phyloP scores from a whole-genome alignment of 225 moss, liverwort and hornwort genomes.

The Neckera pumila region DNA sequence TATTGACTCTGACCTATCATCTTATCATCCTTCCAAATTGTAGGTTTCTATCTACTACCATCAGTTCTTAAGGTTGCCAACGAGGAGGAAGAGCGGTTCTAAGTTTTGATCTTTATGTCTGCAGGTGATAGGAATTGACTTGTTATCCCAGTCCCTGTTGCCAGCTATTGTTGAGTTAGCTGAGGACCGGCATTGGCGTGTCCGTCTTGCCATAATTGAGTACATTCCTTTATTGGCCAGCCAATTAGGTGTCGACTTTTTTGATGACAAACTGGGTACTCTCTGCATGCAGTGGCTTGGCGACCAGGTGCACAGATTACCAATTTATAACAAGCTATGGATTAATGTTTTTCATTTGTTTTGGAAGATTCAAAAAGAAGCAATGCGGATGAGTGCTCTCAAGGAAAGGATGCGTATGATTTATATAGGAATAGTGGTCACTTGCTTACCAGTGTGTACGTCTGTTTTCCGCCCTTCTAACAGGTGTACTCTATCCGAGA shows the following conservation, averaged over 20 bases:
- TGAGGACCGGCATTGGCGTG: conserved; percentile 96
- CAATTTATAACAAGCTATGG: background rate
- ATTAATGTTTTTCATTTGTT: background rate
- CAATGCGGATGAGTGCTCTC: background rate
- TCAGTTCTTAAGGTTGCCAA: background rate
- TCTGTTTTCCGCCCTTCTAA: background rate
- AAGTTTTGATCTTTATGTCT: background rate
- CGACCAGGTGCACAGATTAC: conserved; percentile 45
- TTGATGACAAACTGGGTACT: conserved; percentile 88
- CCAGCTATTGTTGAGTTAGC: conserved; percentile 98
- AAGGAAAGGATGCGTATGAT: background rate
- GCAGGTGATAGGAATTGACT: conserved; percentile 97
- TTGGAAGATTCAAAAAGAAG: background rate
- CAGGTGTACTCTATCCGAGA: conserved; percentile 97
- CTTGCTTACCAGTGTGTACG: background rate
- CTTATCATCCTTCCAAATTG: background rate
- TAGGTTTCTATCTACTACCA: background rate
- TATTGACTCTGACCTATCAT: background rate
- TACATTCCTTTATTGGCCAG: conserved; percentile 91
- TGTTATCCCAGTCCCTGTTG: conserved; percentile 88
- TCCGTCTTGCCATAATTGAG: conserved; percentile 92
- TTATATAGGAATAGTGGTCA: background rate
- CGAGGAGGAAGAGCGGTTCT: background rate
- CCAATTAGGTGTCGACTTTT: conserved; percentile 95
- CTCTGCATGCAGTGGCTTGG: conserved; percentile 99